phyloP scores from a whole-genome alignment of 2,329 filamentous ascomycete genomes.

The Fusarium domesticum region DNA sequence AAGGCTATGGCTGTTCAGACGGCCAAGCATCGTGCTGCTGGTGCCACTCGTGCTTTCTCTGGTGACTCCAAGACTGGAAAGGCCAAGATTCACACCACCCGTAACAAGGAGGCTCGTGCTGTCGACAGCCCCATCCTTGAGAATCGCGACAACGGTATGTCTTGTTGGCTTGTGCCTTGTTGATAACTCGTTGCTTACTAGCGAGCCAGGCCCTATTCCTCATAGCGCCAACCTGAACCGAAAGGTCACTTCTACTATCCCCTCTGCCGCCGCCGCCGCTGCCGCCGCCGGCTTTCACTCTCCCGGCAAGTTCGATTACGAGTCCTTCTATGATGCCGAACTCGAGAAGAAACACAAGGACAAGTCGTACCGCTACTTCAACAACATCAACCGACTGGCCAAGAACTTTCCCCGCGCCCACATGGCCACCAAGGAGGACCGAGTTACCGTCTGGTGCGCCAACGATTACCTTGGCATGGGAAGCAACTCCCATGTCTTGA shows the following conservation, averaged over 20 bases:
- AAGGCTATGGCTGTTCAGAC: conserved; percentile 91
- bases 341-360: conserved; percentile 99
- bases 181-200: conserved; percentile 7
- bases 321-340: conserved; percentile 82
- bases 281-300: conserved; percentile 28
- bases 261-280: conserved; percentile 21
- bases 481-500: conserved; percentile 79
- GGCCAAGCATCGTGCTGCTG: conserved; percentile 50
- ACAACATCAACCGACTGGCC: conserved; percentile 98
- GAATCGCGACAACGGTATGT: conserved; percentile 50
- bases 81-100: conserved; percentile 78
- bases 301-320: conserved; percentile 76
- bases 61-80: conserved; percentile 54
- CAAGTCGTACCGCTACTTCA: conserved; percentile 99
- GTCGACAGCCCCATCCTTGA: conserved; percentile 59
- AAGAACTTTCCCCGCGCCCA: conserved; percentile 95
- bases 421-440: conserved; percentile 76
- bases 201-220: conserved; percentile 21
- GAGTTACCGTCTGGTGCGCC: conserved; percentile 97
- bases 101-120: conserved; percentile 72
- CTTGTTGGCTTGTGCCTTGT: neutral
- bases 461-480: conserved; percentile 99
- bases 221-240: conserved; percentile 21
- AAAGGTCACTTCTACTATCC: conserved; percentile 24
- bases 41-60: conserved; percentile 51